Percentiles rank a stretch among this genome's conserved stretches.
Conservation (phyloP, 1,139 yeast species). For the Debaryomyces sp. region DNA sequence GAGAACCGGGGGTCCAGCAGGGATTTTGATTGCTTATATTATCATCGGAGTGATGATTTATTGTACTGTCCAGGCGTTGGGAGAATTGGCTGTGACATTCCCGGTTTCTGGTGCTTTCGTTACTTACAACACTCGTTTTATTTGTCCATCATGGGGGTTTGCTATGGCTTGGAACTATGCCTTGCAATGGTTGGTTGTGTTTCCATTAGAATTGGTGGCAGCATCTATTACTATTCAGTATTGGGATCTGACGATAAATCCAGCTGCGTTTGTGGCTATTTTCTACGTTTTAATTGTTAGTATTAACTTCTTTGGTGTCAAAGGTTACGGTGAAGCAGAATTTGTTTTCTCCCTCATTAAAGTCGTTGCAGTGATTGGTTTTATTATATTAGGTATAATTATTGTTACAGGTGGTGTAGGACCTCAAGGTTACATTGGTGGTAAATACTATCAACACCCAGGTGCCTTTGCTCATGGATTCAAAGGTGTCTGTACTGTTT, state of each 20-base stretch:
- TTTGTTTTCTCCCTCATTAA: conserved; percentile 62
- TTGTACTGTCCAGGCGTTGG: conserved; percentile 70
- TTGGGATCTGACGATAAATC: conserved; percentile 58
- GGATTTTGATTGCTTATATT: conserved; percentile 64
- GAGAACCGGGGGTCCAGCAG: conserved; percentile 73
- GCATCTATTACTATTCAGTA: conserved; percentile 70
- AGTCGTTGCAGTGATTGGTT: conserved; percentile 66
- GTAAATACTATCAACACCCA: conserved; percentile 58
- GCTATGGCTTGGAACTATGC: conserved; percentile 78
- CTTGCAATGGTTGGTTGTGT: conserved; percentile 68
- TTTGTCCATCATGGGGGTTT: conserved; percentile 77
- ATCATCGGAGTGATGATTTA: conserved; percentile 51
- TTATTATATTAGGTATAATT: conserved; percentile 71
- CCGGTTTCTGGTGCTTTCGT: conserved; percentile 78
- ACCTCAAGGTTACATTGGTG: conserved; percentile 54
- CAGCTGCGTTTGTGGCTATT: conserved; percentile 73
- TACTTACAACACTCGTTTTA: conserved; percentile 66
- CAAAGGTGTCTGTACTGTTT: conserved; percentile 54
- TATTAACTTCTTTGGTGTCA: conserved; percentile 65
- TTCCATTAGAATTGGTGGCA: conserved; percentile 76
- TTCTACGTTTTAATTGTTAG: conserved; percentile 59
- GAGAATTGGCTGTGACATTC: conserved; percentile 71
- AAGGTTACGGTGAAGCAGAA: conserved; percentile 74
- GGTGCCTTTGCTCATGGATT: conserved; percentile 70
- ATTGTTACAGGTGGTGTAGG: conserved; percentile 68